Percentiles rank a stretch among this genome's conserved stretches.
These are phyloP conservation scores for Curvularia sp. DNA, from an alignment of 2,329 filamentous ascomycete genomes.

Conservation along the genomic window DNA sequence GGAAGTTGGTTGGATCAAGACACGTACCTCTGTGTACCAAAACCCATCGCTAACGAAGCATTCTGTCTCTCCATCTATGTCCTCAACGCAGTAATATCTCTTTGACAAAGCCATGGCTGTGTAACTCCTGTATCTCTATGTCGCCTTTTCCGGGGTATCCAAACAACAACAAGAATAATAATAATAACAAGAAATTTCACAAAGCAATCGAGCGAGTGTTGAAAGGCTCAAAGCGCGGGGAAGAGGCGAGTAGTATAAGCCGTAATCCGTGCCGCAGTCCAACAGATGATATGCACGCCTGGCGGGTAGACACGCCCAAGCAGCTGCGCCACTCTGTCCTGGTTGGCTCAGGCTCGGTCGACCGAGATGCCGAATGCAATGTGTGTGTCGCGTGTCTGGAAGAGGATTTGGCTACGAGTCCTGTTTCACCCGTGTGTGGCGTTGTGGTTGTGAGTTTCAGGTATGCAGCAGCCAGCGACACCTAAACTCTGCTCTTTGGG, in stretches of 20 bases:
- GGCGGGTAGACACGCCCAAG: constrained; percentile 8
- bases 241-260: constrained; percentile 12
- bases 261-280: constrained; percentile 9
- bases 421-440: constrained; percentile 20
- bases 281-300: constrained; percentile 6
- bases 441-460: constrained; percentile 13
- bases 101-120: constrained; percentile 38
- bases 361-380: constrained; percentile 20
- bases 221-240: background rate
- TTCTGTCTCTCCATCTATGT: constrained; percentile 32
- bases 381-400: constrained; percentile 30
- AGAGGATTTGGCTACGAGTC: constrained; percentile 9
- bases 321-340: constrained; percentile 15
- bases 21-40: constrained; percentile 45
- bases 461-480: constrained; percentile 3
- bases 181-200: background rate
- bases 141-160: background rate
- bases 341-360: constrained; percentile 19
- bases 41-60: constrained; percentile 44
- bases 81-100: constrained; percentile 42
- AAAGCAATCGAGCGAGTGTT: background rate
- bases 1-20: too few relatives aligned
- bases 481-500: background rate
- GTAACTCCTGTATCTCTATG: constrained; percentile 6
- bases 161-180: background rate